A percentile compares a stretch with the other conserved stretches of the same genome.
These are phyloP conservation scores for Sordariomycetes sp. DNA, from an alignment of 2,329 filamentous ascomycete genomes.

Conservation along the genomic window DNA sequence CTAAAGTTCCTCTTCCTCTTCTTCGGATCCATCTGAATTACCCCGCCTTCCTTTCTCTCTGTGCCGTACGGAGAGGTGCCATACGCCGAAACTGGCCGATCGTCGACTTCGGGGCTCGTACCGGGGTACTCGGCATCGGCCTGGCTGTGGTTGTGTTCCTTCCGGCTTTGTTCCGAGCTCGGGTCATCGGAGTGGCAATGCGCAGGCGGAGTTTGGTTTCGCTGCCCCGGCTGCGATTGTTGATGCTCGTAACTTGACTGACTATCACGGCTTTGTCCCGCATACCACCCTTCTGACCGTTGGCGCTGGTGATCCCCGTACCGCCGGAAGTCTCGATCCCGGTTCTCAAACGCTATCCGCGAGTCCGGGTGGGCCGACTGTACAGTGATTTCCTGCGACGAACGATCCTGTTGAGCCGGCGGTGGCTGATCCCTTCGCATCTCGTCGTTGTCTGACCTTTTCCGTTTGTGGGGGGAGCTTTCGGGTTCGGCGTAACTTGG, in stretches of 20 bases:
- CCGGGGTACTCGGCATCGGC: slow-evolving; percentile 33
- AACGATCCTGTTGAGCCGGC: slow-evolving; percentile 17
- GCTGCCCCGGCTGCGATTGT: slow-evolving; percentile 13
- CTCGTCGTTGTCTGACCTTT: slow-evolving; percentile 54
- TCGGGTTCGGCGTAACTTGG: slow-evolving; percentile 28
- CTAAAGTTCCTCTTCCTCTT: slow-evolving; percentile 75
- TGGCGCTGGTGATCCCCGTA: slow-evolving; percentile 32
- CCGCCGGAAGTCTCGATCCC: slow-evolving; percentile 27
- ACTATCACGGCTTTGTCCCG: slow-evolving; percentile 31
- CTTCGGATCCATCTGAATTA: slow-evolving; percentile 48
- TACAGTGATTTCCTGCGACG: slow-evolving; percentile 16
- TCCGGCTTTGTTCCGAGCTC: background rate
- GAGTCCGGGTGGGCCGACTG: slow-evolving; percentile 19
- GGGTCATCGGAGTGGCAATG: slow-evolving; percentile 24
- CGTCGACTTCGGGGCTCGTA: slow-evolving; percentile 41
- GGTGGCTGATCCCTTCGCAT: slow-evolving; percentile 20
- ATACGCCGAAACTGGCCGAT: slow-evolving; percentile 26
- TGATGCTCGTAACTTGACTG: slow-evolving; percentile 28
- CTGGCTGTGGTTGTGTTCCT: slow-evolving; percentile 28
- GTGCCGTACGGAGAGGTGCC: slow-evolving; percentile 25
- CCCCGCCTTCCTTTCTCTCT: slow-evolving; percentile 31
- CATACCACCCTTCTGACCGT: slow-evolving; percentile 33
- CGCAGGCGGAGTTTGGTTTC: slow-evolving; percentile 23
- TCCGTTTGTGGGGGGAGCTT: slow-evolving; percentile 46
- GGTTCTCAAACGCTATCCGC: slow-evolving; percentile 8